Base-by-base conservation (phyloP, 2,329 filamentous ascomycete genomes). In the Pseudogymnoascus sp. region DNA sequence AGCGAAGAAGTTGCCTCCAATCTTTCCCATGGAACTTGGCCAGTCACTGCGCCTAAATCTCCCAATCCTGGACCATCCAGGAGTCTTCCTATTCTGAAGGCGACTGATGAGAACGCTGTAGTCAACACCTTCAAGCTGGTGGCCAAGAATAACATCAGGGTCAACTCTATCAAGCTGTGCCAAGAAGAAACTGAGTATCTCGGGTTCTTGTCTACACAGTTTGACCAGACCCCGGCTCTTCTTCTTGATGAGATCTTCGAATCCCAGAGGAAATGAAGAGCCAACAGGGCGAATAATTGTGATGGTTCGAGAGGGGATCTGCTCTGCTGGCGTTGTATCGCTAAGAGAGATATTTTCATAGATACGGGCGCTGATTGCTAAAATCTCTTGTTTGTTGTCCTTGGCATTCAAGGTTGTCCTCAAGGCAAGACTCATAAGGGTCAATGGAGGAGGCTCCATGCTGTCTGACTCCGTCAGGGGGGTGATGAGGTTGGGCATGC, bases 61-160 rank as follows among this genome's bases (percentile, higher is more conserved):
- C 60, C 94, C 94, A 61, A 99, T 89, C 21, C 93, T 86, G 65
- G 96, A 95, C 93, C 94, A 99, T 63, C 92, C 90, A 13, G 90
- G 90, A 0, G 90, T 94, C 74, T 93, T 97, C 75, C 89, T 92
- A 71, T 96, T 90, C 64, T 90, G 86, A 68, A 99, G 79, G 59
- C 94, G 87, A 72, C 85, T 96, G 26, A 99, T 79, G 9, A 99
- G 79, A 62, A 97, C 86, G 67, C 92, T 95, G 73, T 96, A 96
- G 72, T 99, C 94, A 3, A 97, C 92, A 69, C 96, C 94, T 73
- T 99, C 94, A n/a, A 99, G 82, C 69, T 96, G 89, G 73, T 99
- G 93, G 10, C 94, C 94, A 67, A 97, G 82, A 36, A 99, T 83
- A 31, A 96, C 92, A 77, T 99, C 94, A 0, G 94, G 94, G 69